These are phyloP conservation scores for Histomonas meleagridis DNA, from an alignment of 208 protist species.

Conservation along the genomic window DNA sequence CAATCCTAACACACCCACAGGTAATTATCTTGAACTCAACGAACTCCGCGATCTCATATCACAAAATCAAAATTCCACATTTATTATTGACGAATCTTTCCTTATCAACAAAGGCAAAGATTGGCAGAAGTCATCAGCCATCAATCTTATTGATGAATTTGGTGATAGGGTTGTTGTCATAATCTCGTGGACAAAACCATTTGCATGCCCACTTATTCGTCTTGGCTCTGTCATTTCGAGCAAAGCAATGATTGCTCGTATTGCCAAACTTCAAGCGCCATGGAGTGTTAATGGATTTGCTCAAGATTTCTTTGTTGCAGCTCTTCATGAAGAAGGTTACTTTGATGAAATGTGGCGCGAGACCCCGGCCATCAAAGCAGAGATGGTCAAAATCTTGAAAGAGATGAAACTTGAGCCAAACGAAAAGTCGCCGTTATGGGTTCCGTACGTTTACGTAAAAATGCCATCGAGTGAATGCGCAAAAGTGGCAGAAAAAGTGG, in stretches of 20 bases:
- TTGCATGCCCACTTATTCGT: not conserved
- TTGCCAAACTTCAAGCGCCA: not conserved
- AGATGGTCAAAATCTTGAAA: not conserved
- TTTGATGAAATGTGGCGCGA: not conserved
- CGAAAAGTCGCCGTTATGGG: not conserved
- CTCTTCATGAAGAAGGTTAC: not conserved
- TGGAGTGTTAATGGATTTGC: slow-evolving; percentile 27
- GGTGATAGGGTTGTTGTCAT: not conserved
- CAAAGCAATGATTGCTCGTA: not conserved
- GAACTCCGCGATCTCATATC: not conserved
- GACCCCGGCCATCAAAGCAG: not conserved
- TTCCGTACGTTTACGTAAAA: not conserved
- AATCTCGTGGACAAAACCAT: not conserved
- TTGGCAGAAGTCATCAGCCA: not conserved
- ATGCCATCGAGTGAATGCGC: not conserved
- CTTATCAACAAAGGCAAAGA: not conserved
- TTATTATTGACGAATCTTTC: slow-evolving; percentile 21
- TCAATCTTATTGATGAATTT: not conserved
- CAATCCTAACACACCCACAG: not conserved
- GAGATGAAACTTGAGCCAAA: not conserved
- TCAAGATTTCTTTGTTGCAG: not conserved
- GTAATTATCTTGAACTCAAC: not conserved
- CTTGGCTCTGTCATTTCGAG: not conserved
- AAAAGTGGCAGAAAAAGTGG: not conserved
- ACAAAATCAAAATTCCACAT: not conserved